Percentiles rank a stretch among this genome's conserved stretches.
Conservation (phyloP, 2,329 filamentous ascomycete genomes). For the Nothophoma quercina region DNA sequence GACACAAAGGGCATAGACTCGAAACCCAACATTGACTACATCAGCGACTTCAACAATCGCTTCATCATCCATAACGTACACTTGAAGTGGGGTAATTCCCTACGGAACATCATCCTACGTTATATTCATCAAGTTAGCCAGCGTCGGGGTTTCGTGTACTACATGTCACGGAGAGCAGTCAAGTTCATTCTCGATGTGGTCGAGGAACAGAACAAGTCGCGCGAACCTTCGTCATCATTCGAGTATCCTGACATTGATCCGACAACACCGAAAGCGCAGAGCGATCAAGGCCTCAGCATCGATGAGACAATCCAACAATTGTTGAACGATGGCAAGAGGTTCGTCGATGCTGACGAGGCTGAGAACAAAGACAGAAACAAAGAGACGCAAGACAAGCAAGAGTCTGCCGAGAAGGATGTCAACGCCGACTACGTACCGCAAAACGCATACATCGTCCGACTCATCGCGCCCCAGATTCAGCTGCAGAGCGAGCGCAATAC, state of each 20-base stretch:
- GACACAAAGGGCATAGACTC: conserved; percentile 66
- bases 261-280: conserved; percentile 46
- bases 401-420: conserved; percentile 64
- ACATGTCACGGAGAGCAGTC: conserved; percentile 91
- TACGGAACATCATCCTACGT: conserved; percentile 94
- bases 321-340: conserved; percentile 81
- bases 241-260: conserved; percentile 30
- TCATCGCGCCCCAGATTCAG: conserved; percentile 98
- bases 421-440: conserved; percentile 87
- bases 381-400: conserved; percentile 24
- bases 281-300: conserved; percentile 70
- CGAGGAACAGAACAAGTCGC: conserved; percentile 83
- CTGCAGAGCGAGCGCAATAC: conserved; percentile 98
- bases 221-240: conserved; percentile 39
- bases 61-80: conserved; percentile 99
- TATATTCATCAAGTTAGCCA: conserved; percentile 98
- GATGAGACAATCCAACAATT: conserved; percentile 88
- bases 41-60: conserved; percentile 95
- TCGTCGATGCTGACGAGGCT: conserved; percentile 75
- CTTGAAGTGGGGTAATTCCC: conserved; percentile 96
- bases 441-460: conserved; percentile 90
- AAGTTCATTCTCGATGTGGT: conserved; percentile 99
- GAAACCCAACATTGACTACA: conserved; percentile 78
- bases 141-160: conserved; percentile 94
- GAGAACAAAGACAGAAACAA: conserved; percentile 30